Conservation (phyloP, 2,329 filamentous ascomycete species). For the Neofusicoccum parvum region DNA sequence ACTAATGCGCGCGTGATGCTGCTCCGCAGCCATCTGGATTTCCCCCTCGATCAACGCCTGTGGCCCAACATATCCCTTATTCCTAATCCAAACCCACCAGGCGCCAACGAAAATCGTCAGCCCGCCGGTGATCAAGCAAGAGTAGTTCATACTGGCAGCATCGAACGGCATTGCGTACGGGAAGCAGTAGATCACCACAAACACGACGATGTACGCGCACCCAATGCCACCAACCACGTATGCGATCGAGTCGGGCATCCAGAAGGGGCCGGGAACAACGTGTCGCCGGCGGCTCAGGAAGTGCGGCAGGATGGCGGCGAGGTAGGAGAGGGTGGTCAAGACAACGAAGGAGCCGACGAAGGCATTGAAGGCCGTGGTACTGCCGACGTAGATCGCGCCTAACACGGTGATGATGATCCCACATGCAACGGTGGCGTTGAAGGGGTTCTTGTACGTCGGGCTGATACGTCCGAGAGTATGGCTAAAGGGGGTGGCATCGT, state of each 20-base stretch:
- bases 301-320: conserved; percentile 62
- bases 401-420: conserved; percentile 56
- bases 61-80: conserved; percentile 15
- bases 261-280: conserved; percentile 61
- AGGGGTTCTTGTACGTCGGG: conserved; percentile 52
- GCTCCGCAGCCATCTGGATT: not conserved
- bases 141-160: conserved; percentile 57
- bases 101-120: conserved; percentile 52
- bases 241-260: conserved; percentile 44
- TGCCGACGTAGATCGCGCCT: conserved; percentile 67
- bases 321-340: conserved; percentile 59
- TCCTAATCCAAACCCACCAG: conserved; percentile 41
- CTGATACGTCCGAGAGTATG: conserved; percentile 52
- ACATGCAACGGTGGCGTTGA: conserved; percentile 59
- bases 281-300: conserved; percentile 41
- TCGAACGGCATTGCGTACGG: conserved; percentile 50
- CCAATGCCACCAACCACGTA: conserved; percentile 47
- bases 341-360: conserved; percentile 65
- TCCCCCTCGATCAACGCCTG: conserved; percentile 3
- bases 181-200: conserved; percentile 66
- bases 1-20: not conserved
- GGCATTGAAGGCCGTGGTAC: conserved; percentile 66
- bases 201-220: conserved; percentile 61
- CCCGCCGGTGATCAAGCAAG: conserved; percentile 55
- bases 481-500: conserved; percentile 59